Conservation (phyloP, 805 yeast species). For the Lipomyces starkeyi region DNA sequence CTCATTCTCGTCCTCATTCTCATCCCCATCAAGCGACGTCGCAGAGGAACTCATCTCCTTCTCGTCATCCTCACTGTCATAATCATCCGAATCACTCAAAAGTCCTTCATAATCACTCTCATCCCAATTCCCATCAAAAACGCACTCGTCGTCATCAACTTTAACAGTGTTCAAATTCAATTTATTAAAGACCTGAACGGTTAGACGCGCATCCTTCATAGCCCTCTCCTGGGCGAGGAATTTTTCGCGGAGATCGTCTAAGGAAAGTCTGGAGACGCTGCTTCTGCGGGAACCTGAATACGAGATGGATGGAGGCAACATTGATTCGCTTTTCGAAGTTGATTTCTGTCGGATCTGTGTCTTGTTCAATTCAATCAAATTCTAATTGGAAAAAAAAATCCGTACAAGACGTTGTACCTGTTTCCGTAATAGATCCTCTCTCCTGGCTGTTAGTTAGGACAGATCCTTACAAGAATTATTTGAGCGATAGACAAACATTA, state of each 20-base stretch:
- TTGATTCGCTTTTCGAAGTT: not conserved
- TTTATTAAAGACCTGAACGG: conserved; percentile 1
- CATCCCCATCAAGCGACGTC: conserved; percentile 18
- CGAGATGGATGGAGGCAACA: not conserved
- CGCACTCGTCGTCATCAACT: not conserved
- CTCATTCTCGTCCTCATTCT: conserved; percentile 6
- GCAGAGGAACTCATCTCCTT: conserved; percentile 11
- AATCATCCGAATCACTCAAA: conserved; percentile 28
- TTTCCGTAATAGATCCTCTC: not conserved
- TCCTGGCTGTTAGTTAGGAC: not conserved
- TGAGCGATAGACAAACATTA: not conserved
- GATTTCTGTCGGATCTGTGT: not conserved
- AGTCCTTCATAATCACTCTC: conserved; percentile 22
- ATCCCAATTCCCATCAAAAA: conserved; percentile 8
- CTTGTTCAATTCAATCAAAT: not conserved
- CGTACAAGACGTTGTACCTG: too few species aligned
- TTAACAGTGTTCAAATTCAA: conserved; percentile 5
- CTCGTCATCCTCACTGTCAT: conserved; percentile 13
- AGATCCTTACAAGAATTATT: not conserved
- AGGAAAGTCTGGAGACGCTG: not conserved
- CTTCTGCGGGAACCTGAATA: not conserved
- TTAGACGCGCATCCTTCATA: conserved; percentile 14
- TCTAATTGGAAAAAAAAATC: not conserved
- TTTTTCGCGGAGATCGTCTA: not conserved
- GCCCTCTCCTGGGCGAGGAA: conserved; percentile 23